phyloP scores from a whole-genome alignment of 768 basidiomycete genomes.

The Cantharellus anzutake region DNA sequence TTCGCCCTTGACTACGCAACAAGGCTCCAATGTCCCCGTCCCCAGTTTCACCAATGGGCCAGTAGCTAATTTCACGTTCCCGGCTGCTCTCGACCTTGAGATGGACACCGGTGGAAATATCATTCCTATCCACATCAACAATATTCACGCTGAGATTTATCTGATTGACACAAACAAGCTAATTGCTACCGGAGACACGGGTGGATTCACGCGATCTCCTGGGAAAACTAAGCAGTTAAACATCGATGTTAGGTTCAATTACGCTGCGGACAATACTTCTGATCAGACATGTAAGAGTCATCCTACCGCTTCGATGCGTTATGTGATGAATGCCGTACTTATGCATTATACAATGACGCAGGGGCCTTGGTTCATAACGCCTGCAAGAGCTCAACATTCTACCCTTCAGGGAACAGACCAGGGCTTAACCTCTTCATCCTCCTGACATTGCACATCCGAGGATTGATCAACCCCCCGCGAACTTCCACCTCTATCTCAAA shows the following conservation, averaged over 20 bases:
- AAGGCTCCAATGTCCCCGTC: conserved; percentile 15
- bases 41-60: conserved; percentile 51
- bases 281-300: conserved; percentile 57
- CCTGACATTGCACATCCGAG: conserved; percentile 47
- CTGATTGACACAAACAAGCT: conserved; percentile 45
- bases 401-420: conserved; percentile 3
- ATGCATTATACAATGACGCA: conserved; percentile 13
- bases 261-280: conserved; percentile 54
- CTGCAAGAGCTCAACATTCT: conserved; percentile 41
- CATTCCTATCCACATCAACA: conserved; percentile 55
- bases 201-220: conserved; percentile 22
- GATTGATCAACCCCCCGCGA: conserved; percentile 34
- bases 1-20: conserved; percentile 31
- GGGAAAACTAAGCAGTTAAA: conserved; percentile 50
- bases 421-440: conserved; percentile 43
- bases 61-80: conserved; percentile 72
- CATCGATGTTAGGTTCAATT: conserved; percentile 71
- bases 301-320: conserved; percentile 3
- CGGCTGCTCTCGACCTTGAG: conserved; percentile 53
- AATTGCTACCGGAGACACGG: conserved; percentile 49
- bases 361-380: conserved; percentile 62
- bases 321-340: not conserved
- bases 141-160: conserved; percentile 45
- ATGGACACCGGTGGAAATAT: conserved; percentile 56
- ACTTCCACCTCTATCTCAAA: conserved; percentile 38